Percentiles rank a stretch among this genome's conserved stretches.
Evolutionary conservation across 2,329 filamentous ascomycete genomes (phyloP).

Genomic region (Rachicladosporium sp.): DNA sequence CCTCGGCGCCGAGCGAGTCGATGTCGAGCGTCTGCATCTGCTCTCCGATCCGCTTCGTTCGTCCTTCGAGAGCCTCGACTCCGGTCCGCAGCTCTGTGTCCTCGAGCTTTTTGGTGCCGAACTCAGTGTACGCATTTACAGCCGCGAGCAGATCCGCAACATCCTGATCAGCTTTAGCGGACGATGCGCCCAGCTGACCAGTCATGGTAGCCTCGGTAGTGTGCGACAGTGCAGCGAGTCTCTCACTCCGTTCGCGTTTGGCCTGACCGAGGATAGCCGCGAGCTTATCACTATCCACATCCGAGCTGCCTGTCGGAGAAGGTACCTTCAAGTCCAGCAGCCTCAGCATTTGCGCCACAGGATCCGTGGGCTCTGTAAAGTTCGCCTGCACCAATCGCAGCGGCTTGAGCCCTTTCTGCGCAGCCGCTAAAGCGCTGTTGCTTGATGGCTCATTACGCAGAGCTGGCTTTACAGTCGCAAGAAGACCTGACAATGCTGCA

Average conservation of each 20-base stretch:
- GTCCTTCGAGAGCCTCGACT: slow-evolving; percentile 25
- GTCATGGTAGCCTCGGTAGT: slow-evolving; percentile 22
- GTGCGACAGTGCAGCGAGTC: slow-evolving; percentile 23
- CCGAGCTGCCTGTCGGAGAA: slow-evolving; percentile 3
- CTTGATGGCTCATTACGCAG: not conserved
- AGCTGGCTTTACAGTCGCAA: not conserved
- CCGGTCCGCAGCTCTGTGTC: slow-evolving; percentile 16
- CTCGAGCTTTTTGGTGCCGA: slow-evolving; percentile 10
- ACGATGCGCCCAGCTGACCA: slow-evolving; percentile 23
- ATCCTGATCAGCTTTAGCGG: slow-evolving; percentile 26
- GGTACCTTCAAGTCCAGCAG: slow-evolving; percentile 16
- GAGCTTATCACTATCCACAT: slow-evolving; percentile 7
- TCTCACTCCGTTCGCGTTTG: slow-evolving; percentile 22
- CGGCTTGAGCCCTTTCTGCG: slow-evolving; percentile 17
- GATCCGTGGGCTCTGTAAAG: slow-evolving; percentile 18
- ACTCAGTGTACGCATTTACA: slow-evolving; percentile 25
- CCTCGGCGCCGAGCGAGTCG: slow-evolving; percentile 11
- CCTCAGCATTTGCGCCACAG: slow-evolving; percentile 17
- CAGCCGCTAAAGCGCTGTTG: not conserved
- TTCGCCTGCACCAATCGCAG: slow-evolving; percentile 21
- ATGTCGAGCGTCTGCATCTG: slow-evolving; percentile 24
- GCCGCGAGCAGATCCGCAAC: slow-evolving; percentile 25
- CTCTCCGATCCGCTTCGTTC: slow-evolving; percentile 26
- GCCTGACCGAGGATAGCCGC: slow-evolving; percentile 17
- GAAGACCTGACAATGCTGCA: slow-evolving; percentile 11